Evolutionary conservation across 106 monocot species (phyloP), one percentile per base, ranked within the genome.

Genomic region (Xerophyta viscosa): DNA sequence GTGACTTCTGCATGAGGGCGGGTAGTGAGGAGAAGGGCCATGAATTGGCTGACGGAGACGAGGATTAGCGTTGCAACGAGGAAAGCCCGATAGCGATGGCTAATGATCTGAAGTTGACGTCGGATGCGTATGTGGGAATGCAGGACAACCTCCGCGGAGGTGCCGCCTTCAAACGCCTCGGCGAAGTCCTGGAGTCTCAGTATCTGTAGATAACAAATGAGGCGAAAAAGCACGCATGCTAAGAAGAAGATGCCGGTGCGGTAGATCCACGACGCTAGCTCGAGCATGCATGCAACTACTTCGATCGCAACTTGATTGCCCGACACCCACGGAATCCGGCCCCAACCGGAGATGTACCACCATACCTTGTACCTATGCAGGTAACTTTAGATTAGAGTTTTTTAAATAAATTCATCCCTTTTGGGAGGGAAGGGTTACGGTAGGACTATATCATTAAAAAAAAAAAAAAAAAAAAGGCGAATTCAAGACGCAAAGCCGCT

Each of bases 151-250:
- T 68, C 70, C 17, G 81, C 96, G 26, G 81, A 70, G 4, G 78
- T 50, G 33, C 51, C 63, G 3, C 66, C 64, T 17, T 58, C 48
- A 56, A 96, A 96, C 20, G 53, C 61, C 8, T 53, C 50, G 0
- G 64, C 72, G 31, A 96, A 96, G 47, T 85, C 84, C 42, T 83
- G 64, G 29, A 93, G 71, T 42, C 92, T 50, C 17, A 93, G 77
- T 22, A 87, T 82, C 71, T 83, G 92, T 33, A 93, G 83, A 58
- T 66, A 61, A 39, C 92, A 93, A 11, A 71, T 80, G 20, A 87
- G 77, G 31, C 74, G 45, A 65, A 93, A 93, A 19, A 93, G 77
- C 18, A 87, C 87, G 58, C 92, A 87, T 25, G 72, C 66, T n/a
- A 87, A 57, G 65, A 93, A 77, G 79, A 80, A 79, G 45, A 80